Percentiles rank a stretch among this genome's conserved stretches.
These are phyloP conservation scores for Pseudogymnoascus sp. DNA, from an alignment of 2,329 filamentous ascomycete genomes.

Conservation along the genomic window DNA sequence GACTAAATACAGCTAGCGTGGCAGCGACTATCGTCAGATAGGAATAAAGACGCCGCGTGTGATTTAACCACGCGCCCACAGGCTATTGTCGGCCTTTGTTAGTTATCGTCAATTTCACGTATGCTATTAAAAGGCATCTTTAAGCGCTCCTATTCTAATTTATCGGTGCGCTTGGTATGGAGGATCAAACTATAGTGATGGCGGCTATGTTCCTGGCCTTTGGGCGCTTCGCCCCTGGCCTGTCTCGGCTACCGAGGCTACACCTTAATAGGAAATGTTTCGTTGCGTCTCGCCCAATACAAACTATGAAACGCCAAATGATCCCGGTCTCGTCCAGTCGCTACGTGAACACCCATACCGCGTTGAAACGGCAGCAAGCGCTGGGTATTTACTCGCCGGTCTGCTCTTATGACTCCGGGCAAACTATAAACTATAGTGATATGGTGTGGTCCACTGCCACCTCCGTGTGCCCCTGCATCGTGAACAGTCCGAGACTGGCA, in stretches of 20 bases:
- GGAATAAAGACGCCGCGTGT: not conserved
- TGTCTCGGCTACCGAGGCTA: slow-evolving; percentile 5
- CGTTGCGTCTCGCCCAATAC: slow-evolving; percentile 5
- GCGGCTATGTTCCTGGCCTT: slow-evolving; percentile 7
- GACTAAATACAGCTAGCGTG: slow-evolving; percentile 1
- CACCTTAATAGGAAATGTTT: not conserved
- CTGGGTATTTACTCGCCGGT: not conserved
- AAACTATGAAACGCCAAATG: slow-evolving; percentile 6
- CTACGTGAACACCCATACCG: slow-evolving; percentile 4
- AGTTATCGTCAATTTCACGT: not conserved
- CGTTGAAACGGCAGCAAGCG: not conserved
- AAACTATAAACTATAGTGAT: not conserved
- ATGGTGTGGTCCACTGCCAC: not conserved
- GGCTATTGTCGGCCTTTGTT: not conserved
- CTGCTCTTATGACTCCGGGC: not conserved
- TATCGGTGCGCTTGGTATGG: not conserved
- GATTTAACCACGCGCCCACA: not conserved
- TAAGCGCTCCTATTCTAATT: not conserved
- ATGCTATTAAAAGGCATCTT: slow-evolving; percentile 1
- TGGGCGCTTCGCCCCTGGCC: slow-evolving; percentile 1
- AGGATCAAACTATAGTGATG: not conserved
- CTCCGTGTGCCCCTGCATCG: not conserved
- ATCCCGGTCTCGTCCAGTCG: not conserved
- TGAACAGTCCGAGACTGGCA: not conserved
- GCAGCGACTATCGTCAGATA: not conserved